phyloP scores from a whole-genome alignment of 1,139 yeast genomes.

The Pichia sorboxylosa region DNA sequence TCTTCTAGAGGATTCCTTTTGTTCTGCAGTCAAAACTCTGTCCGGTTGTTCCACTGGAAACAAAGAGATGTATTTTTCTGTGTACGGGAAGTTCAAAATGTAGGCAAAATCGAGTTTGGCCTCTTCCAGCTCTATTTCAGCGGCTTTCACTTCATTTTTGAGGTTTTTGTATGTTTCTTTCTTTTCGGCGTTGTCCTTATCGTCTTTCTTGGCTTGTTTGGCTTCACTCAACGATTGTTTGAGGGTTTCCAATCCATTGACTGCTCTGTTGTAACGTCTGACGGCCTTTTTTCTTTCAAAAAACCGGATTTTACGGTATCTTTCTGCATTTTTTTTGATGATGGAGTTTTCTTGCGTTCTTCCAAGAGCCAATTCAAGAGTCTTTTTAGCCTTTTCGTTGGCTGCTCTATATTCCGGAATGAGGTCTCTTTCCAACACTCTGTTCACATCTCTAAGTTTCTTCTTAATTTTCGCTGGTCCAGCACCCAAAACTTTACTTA shows the following conservation, averaged over 20 bases:
- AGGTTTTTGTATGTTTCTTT: conserved; percentile 25
- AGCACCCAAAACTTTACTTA: conserved; percentile 19
- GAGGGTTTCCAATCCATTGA: conserved; percentile 34
- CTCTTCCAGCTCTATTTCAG: conserved; percentile 41
- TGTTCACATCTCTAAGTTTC: conserved; percentile 76
- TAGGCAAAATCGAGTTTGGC: conserved; percentile 68
- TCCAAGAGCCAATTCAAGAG: conserved; percentile 55
- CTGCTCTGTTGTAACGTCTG: conserved; percentile 57
- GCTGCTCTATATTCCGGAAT: conserved; percentile 66
- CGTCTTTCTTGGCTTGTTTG: too few species aligned
- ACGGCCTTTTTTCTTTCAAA: conserved; percentile 84
- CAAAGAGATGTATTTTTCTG: conserved; percentile 70
- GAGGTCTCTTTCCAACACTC: conserved; percentile 48
- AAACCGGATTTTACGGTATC: conserved; percentile 89
- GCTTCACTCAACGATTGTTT: conserved; percentile 18
- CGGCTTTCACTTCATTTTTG: conserved; percentile 42
- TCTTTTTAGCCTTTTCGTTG: conserved; percentile 77
- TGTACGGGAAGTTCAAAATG: conserved; percentile 64
- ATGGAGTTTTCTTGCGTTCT: conserved; percentile 39
- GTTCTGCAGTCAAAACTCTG: conserved; percentile 31
- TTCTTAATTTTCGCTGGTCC: conserved; percentile 50
- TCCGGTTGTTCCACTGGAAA: too few species aligned
- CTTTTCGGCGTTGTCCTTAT: conserved; percentile 10
- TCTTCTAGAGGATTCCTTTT: conserved; percentile 32
- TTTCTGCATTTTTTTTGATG: conserved; percentile 52